phyloP scores from a whole-genome alignment of 768 basidiomycete species.

The Suillus clintonianus region DNA sequence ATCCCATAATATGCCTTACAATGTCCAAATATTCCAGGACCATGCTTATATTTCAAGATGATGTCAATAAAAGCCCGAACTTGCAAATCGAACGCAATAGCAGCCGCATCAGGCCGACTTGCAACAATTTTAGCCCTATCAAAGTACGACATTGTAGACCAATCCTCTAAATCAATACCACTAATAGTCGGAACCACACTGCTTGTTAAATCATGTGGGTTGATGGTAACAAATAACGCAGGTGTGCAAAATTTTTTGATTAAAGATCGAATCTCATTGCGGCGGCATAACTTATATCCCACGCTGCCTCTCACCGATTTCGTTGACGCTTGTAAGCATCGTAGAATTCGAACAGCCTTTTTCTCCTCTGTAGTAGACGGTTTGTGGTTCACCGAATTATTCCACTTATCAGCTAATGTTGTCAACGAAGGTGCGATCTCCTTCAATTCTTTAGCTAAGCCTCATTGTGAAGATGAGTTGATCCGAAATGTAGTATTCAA shows the following conservation, averaged over 20 bases:
- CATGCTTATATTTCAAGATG: neutral
- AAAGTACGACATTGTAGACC: too few species aligned
- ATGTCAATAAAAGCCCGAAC: neutral
- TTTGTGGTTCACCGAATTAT: neutral
- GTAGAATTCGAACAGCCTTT: too few species aligned
- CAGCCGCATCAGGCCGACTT: neutral
- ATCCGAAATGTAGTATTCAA: constrained; percentile 3
- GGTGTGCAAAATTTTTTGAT: neutral
- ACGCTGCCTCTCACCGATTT: neutral
- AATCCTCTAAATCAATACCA: too few species aligned
- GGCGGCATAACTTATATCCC: neutral
- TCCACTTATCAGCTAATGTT: neutral
- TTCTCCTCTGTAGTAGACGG: neutral
- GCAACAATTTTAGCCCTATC: too few species aligned
- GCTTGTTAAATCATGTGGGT: neutral
- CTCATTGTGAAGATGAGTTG: neutral
- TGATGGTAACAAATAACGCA: neutral
- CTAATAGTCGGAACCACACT: too few species aligned
- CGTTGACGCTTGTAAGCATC: neutral
- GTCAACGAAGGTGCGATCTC: neutral
- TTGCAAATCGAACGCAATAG: neutral
- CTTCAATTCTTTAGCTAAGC: neutral
- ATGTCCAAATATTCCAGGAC: neutral
- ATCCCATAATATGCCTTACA: neutral
- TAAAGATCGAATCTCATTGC: neutral